Percentiles rank a stretch among this genome's conserved stretches.
phyloP scores from a whole-genome alignment of 1,284 basidiomycete genomes.

The Termitomyces sp. region DNA sequence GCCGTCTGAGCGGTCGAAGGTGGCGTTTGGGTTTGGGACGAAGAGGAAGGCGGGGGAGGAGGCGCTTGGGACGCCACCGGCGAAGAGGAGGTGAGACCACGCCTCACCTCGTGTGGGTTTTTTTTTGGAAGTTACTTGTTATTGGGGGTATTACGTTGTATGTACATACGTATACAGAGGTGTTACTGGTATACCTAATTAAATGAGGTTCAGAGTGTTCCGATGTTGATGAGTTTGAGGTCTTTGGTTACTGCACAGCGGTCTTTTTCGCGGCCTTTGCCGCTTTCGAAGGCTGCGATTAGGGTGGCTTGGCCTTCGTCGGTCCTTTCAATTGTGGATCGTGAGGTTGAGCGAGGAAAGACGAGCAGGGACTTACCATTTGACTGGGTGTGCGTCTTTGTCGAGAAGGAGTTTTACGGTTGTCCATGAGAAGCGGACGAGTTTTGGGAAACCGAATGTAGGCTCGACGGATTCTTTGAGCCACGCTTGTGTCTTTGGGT shows the following conservation, averaged over 20 bases:
- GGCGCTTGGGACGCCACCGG: constrained; percentile 34
- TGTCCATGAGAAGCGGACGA: constrained; percentile 95
- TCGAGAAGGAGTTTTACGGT: constrained; percentile 88
- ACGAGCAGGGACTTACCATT: constrained; percentile 55
- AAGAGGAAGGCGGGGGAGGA: constrained; percentile 77
- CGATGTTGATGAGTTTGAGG: constrained; percentile 66
- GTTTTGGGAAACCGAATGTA: constrained; percentile 88
- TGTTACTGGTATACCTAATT: no score
- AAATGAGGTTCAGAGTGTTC: no score
- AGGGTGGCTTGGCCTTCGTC: constrained; percentile 79
- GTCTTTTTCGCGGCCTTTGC: constrained; percentile 65
- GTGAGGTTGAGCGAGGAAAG: not conserved
- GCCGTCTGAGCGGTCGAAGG: constrained; percentile 60
- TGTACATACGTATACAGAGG: no score
- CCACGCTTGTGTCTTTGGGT: constrained; percentile 92
- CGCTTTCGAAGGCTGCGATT: constrained; percentile 66
- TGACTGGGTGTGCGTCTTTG: constrained; percentile 69
- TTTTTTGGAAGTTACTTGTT: no score
- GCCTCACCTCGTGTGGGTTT: no score
- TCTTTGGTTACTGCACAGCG: constrained; percentile 67
- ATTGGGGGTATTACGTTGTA: not conserved
- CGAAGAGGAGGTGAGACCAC: constrained; percentile 38
- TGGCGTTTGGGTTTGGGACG: constrained; percentile 68
- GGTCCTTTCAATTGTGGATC: constrained; percentile 50
- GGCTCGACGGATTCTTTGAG: constrained; percentile 75